phyloP scores from a whole-genome alignment of 176 grass and related monocot species.

The Paspalum vaginatum region DNA sequence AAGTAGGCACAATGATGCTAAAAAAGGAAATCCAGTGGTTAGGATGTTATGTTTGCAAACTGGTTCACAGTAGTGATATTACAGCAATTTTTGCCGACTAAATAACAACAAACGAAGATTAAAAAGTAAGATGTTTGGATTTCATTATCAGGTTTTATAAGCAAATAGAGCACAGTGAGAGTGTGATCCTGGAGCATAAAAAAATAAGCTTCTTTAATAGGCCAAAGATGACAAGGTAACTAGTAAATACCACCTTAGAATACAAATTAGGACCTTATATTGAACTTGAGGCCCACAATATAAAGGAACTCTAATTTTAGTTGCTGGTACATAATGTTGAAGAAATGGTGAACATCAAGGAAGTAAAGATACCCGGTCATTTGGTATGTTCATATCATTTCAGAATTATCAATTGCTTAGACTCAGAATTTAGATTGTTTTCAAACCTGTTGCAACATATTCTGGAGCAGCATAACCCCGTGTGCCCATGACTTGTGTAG shows the following conservation, averaged over 20 bases:
- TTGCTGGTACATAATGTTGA: not conserved
- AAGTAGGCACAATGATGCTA: not conserved
- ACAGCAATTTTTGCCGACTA: not conserved
- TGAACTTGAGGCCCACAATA: not conserved
- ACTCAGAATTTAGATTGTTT: not conserved
- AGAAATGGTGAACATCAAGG: not conserved
- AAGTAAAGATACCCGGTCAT: not conserved
- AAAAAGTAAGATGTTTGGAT: not conserved
- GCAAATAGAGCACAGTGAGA: not conserved
- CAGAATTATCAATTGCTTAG: not conserved
- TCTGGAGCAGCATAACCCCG: constrained; percentile 94
- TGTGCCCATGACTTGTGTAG: constrained; percentile 95
- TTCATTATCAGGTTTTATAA: not conserved
- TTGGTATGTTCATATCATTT: not conserved
- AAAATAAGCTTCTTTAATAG: not conserved
- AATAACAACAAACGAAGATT: not conserved
- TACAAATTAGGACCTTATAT: constrained; percentile 20
- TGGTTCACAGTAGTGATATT: not conserved
- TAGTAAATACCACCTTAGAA: not conserved
- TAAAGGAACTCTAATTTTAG: constrained; percentile 1
- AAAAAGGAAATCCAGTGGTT: not conserved
- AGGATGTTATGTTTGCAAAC: not conserved
- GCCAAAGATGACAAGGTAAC: not conserved
- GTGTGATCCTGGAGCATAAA: not conserved
- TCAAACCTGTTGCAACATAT: constrained; percentile 87